These are phyloP conservation scores for Umbilicaria muhlenbergii DNA, from an alignment of 495 filamentous ascomycete species.

Conservation along the genomic window DNA sequence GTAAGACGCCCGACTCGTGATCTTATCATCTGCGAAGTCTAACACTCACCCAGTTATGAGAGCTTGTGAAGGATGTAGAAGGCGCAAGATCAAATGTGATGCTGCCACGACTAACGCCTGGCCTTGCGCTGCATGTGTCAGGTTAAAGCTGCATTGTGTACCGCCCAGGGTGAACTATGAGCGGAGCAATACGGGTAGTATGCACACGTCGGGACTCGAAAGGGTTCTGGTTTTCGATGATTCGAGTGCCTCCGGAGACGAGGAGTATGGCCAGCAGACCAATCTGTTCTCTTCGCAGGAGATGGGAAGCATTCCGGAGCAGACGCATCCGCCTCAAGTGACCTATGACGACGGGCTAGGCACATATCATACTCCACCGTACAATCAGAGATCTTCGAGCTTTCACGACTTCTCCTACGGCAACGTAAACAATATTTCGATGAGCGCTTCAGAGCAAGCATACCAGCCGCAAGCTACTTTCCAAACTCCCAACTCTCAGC, in stretches of 20 bases:
- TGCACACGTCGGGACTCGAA: constrained; percentile 14
- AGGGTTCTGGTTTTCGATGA: constrained; percentile 22
- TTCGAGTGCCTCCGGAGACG: constrained; percentile 31
- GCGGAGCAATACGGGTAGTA: constrained; percentile 22
- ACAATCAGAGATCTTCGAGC: constrained; percentile 13
- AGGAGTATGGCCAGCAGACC: constrained; percentile 37
- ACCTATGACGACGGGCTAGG: constrained; percentile 16
- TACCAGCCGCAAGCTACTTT: not conserved
- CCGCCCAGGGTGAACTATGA: constrained; percentile 83
- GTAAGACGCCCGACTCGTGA: constrained; percentile 29
- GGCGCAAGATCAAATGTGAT: constrained; percentile 81
- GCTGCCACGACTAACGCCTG: constrained; percentile 95
- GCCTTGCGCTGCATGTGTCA: constrained; percentile 89
- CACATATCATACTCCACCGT: constrained; percentile 19
- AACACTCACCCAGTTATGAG: constrained; percentile 63
- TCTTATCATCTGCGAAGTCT: constrained; percentile 1
- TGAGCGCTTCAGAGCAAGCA: not conserved
- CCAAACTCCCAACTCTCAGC: constrained; percentile 1
- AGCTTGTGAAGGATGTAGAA: constrained; percentile 90
- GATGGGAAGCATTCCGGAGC: constrained; percentile 6
- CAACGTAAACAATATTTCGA: constrained; percentile 10
- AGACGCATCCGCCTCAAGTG: constrained; percentile 10
- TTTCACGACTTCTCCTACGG: constrained; percentile 13
- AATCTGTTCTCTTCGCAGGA: constrained; percentile 12
- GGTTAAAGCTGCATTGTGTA: constrained; percentile 84